These are phyloP conservation scores for Letharia lupina DNA, from an alignment of 495 filamentous ascomycete genomes.

Conservation along the genomic window DNA sequence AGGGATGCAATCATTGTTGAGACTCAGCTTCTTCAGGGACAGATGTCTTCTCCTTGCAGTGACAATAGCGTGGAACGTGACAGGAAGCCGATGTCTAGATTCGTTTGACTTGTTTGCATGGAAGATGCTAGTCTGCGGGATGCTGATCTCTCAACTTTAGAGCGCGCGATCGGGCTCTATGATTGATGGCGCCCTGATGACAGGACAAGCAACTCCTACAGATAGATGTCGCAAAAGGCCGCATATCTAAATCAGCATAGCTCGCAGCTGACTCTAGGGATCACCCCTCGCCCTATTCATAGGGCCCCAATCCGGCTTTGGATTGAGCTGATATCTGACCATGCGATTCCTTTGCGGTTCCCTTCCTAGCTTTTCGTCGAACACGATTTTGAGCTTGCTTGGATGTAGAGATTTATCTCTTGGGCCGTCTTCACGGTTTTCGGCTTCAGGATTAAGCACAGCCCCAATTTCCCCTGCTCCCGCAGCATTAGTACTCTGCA, in stretches of 20 bases:
- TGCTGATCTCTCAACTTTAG: too few relatives aligned
- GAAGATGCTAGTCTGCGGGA: too few relatives aligned
- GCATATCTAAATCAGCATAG: too few relatives aligned
- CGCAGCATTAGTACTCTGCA: conserved; percentile 19
- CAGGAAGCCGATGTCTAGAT: too few relatives aligned
- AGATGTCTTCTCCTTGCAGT: too few relatives aligned
- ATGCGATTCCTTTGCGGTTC: conserved; percentile 55
- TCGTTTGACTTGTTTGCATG: too few relatives aligned
- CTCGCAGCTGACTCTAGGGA: not conserved
- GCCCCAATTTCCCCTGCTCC: conserved; percentile 25
- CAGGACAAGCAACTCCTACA: not conserved
- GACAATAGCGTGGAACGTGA: too few relatives aligned
- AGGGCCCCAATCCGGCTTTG: conserved; percentile 86
- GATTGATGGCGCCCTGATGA: too few relatives aligned
- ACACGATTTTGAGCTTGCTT: conserved; percentile 56
- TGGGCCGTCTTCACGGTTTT: conserved; percentile 5
- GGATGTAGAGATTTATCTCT: conserved; percentile 19
- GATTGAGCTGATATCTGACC: conserved; percentile 81
- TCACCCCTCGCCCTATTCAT: conserved; percentile 61
- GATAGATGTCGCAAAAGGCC: not conserved
- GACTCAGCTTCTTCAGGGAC: too few relatives aligned
- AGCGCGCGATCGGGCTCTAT: too few relatives aligned
- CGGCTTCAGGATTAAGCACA: not conserved
- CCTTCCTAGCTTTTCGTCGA: conserved; percentile 71
- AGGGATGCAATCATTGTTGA: too few relatives aligned